These are phyloP conservation scores for Thielaviopsis euricoi DNA, from an alignment of 2,329 filamentous ascomycete species.

Conservation along the genomic window DNA sequence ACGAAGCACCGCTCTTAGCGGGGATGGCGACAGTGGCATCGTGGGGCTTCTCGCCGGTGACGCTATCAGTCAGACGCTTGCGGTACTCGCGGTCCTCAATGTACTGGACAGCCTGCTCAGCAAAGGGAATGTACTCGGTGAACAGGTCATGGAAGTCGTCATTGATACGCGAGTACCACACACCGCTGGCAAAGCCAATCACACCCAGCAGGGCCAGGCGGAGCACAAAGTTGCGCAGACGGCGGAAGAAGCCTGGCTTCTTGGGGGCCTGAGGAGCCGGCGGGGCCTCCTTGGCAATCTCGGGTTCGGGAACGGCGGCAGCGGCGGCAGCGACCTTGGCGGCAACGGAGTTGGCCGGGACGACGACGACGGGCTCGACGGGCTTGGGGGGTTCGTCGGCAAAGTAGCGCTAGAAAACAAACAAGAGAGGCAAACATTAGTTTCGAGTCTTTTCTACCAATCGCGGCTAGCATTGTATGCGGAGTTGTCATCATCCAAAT, in stretches of 20 bases:
- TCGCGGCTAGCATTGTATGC: background rate
- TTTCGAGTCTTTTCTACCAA: background rate
- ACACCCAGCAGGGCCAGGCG: slow-evolving; percentile 61
- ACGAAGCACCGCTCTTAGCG: slow-evolving; percentile 70
- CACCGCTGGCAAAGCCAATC: slow-evolving; percentile 69
- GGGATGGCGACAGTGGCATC: slow-evolving; percentile 68
- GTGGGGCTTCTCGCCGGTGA: slow-evolving; percentile 33
- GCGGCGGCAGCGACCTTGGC: slow-evolving; percentile 15
- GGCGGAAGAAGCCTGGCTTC: slow-evolving; percentile 51
- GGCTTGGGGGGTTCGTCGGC: slow-evolving; percentile 27
- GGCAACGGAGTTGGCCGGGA: slow-evolving; percentile 29
- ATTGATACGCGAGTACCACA: slow-evolving; percentile 83
- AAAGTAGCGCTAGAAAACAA: slow-evolving; percentile 33
- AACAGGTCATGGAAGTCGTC: slow-evolving; percentile 99
- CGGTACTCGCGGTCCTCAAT: slow-evolving; percentile 90
- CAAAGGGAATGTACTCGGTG: slow-evolving; percentile 88
- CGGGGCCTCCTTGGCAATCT: slow-evolving; percentile 19
- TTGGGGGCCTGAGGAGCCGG: slow-evolving; percentile 25
- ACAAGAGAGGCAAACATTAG: slow-evolving; percentile 2
- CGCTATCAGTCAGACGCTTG: slow-evolving; percentile 53
- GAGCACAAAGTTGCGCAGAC: slow-evolving; percentile 61
- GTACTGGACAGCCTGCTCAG: slow-evolving; percentile 86
- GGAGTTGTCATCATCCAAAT: background rate
- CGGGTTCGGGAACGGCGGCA: slow-evolving; percentile 14
- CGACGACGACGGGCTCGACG: slow-evolving; percentile 29